Evolutionary conservation across 768 basidiomycete genomes (phyloP).

Genomic region (Holtermannia corniformis): DNA sequence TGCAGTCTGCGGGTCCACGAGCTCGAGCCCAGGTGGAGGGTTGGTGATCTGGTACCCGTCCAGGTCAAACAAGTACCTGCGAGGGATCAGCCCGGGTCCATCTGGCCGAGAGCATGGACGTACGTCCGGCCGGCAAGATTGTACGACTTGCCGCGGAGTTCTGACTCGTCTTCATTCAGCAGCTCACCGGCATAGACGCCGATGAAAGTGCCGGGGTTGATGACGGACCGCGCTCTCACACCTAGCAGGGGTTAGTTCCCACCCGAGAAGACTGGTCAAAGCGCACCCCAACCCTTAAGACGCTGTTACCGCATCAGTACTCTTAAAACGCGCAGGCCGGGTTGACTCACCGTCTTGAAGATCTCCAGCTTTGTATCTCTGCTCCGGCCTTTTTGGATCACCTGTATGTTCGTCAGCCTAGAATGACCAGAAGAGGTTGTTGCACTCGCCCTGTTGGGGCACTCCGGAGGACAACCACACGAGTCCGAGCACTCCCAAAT

Average conservation of each 20-base stretch:
- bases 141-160: constrained; percentile 56
- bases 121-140: constrained; percentile 34
- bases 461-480: constrained; percentile 72
- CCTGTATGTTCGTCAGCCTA: constrained; percentile 45
- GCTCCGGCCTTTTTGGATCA: constrained; percentile 71
- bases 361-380: constrained; percentile 56
- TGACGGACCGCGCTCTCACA: constrained; percentile 58
- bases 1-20: constrained; percentile 27
- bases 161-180: constrained; percentile 57
- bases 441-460: constrained; percentile 62
- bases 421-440: not conserved
- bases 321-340: too few relatives aligned
- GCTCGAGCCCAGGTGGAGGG: constrained; percentile 22
- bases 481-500: constrained; percentile 79
- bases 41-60: constrained; percentile 60
- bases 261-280: constrained; percentile 2
- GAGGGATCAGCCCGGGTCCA: constrained; percentile 26
- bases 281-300: constrained; percentile 84
- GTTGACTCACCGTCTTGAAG: constrained; percentile 44
- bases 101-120: constrained; percentile 6
- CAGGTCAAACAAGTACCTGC: constrained; percentile 69
- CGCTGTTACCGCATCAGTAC: too few relatives aligned
- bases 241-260: constrained; percentile 45
- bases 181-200: constrained; percentile 82
- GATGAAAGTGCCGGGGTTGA: constrained; percentile 60